phyloP scores from a whole-genome alignment of 345 rosid species.

The Eucalyptus erythrocorys region DNA sequence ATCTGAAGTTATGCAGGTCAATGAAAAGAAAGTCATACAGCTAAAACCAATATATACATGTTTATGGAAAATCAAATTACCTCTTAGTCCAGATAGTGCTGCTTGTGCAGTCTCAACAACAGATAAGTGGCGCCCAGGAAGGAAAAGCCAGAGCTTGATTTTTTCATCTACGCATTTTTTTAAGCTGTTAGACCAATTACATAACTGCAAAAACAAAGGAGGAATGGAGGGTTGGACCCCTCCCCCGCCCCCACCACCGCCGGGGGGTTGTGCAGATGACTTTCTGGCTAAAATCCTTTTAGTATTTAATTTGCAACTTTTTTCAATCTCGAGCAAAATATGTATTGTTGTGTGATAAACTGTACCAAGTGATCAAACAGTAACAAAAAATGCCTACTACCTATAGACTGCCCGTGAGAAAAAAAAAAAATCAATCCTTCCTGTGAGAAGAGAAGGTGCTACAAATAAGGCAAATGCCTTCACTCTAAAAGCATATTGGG shows the following conservation, averaged over 20 bases:
- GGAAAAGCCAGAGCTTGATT: conserved; percentile 98
- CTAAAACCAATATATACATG: background rate
- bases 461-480: background rate
- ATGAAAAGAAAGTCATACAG: background rate
- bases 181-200: background rate
- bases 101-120: conserved; percentile 69
- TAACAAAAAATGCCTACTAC: background rate
- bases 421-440: background rate
- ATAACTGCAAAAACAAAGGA: background rate
- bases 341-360: background rate
- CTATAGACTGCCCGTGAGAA: background rate
- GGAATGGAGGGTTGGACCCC: background rate
- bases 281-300: background rate
- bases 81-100: conserved; percentile 78
- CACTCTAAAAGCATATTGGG: background rate
- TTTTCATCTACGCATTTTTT: conserved; percentile 56
- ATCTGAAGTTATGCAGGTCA: background rate
- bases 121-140: conserved; percentile 73
- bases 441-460: background rate
- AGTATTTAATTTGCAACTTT: background rate
- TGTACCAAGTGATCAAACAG: background rate
- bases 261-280: no score
- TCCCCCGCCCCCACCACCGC: no score
- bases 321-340: background rate
- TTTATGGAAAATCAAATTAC: conserved; percentile 15